Base-by-base conservation (phyloP, 495 filamentous ascomycete genomes). In the Oidiodendron maius region DNA sequence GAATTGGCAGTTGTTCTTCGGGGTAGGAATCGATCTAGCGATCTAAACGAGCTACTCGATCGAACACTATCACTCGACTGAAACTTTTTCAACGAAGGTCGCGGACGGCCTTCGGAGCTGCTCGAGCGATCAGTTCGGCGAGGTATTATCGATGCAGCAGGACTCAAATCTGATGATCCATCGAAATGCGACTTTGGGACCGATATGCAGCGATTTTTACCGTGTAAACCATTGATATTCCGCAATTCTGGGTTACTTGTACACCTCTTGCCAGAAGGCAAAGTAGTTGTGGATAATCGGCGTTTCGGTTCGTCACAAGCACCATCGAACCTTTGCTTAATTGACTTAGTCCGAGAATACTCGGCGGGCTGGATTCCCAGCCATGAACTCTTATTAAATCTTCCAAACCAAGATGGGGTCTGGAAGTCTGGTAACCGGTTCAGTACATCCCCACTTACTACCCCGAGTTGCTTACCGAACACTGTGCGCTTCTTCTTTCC, bases 1-100 rank as follows among this genome's bases (percentile, higher is more conserved):
- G 50, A 50, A 44, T 51, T 47, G 2, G 56, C 11, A 28, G 26
- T 26, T 32, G 51, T 28, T 30, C 51, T 46, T 46, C 51, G 24
- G 13, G 59, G 52, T 11, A 61, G 28, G 41, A 89, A 94, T 20
- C 87, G 76, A 59, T 94, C 88, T 4, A 74, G 78, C 32, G 53
- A 32, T 37, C 39, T 47, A 1, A 54, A 25, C 24, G 52, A 56
- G 12, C 36, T 23, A 12, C 18, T 40, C 4, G 52, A 49, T 24
- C 36, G 48, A n/a, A 28, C 32, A 25, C 23, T 53, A 9, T 51
- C n/a, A n/a, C 55, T 28, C 44, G 55, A 22, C 37, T 60, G 39
- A 51, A 57, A 42, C 50, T 59, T 36, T 45, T 46, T 51, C 17
- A 56, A 37, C 9, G 50, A 42, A 40, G 57, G 48, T 15, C 53